Conservation (phyloP, 129 eudicot species). For the Lactuca sativa region DNA sequence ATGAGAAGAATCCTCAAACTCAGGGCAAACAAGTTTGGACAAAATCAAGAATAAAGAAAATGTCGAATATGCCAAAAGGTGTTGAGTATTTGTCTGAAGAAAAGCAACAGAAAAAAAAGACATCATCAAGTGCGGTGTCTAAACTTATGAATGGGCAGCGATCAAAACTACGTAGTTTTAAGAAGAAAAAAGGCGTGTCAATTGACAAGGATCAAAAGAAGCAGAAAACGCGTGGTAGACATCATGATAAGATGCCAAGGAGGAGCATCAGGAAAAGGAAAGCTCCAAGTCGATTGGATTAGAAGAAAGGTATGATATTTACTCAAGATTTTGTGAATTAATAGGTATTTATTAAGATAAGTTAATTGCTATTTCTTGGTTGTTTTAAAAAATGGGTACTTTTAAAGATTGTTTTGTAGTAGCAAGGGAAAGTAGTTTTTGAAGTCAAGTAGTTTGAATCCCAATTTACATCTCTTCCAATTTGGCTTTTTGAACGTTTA, state of each 20-base stretch:
- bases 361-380: slow-evolving; percentile 8
- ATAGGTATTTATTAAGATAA: background rate
- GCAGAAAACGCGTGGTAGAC: background rate
- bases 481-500: background rate
- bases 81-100: slow-evolving; percentile 20
- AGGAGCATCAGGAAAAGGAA: slow-evolving; percentile 18
- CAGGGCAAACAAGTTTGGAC: slow-evolving; percentile 22
- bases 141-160: slow-evolving; percentile 17
- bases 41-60: slow-evolving; percentile 24
- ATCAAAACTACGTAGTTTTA: slow-evolving; percentile 27
- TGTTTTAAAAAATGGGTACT: background rate
- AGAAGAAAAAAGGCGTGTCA: slow-evolving; percentile 9
- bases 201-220: slow-evolving; percentile 14
- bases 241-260: slow-evolving; percentile 23
- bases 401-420: slow-evolving; percentile 8
- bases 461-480: background rate
- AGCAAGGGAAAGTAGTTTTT: background rate
- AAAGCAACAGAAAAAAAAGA: slow-evolving; percentile 2
- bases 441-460: background rate
- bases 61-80: slow-evolving; percentile 20
- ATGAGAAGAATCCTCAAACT: slow-evolving; percentile 13
- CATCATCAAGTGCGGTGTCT: slow-evolving; percentile 18
- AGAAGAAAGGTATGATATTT: slow-evolving; percentile 6
- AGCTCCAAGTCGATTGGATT: background rate
- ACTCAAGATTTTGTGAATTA: slow-evolving; percentile 1